Evolutionary conservation across 345 rosid species (phyloP).

Genomic region (Chamaenerion angustifolium): DNA sequence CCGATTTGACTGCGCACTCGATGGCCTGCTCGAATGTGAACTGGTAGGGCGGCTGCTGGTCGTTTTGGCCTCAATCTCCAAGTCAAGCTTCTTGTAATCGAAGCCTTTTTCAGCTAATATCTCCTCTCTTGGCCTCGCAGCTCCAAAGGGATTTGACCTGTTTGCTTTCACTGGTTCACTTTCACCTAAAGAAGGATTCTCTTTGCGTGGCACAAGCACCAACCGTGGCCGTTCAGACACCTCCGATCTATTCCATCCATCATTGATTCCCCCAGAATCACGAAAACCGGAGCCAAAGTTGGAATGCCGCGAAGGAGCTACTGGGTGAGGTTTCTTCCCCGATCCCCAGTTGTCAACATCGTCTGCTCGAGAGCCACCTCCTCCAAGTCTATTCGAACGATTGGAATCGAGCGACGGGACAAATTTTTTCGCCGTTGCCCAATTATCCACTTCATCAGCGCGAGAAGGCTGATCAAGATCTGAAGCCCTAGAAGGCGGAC

Average conservation of each 20-base stretch:
- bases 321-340: slow-evolving; percentile 42
- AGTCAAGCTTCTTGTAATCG: slow-evolving; percentile 81
- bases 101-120: slow-evolving; percentile 87
- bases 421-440: slow-evolving; percentile 61
- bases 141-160: slow-evolving; percentile 79
- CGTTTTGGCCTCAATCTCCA: slow-evolving; percentile 67
- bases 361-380: slow-evolving; percentile 61
- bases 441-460: slow-evolving; percentile 84
- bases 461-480: slow-evolving; percentile 72
- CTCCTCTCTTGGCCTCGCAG: slow-evolving; percentile 86
- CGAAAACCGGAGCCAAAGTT: slow-evolving; percentile 55
- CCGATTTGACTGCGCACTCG: slow-evolving; percentile 75
- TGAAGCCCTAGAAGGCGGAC: slow-evolving; percentile 59
- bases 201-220: slow-evolving; percentile 54
- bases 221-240: slow-evolving; percentile 52
- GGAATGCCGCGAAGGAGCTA: slow-evolving; percentile 36
- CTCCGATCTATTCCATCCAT: slow-evolving; percentile 57
- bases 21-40: slow-evolving; percentile 82
- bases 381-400: slow-evolving; percentile 45
- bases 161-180: slow-evolving; percentile 37
- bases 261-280: slow-evolving; percentile 40
- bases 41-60: slow-evolving; percentile 82
- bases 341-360: slow-evolving; percentile 66
- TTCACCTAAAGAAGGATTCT: slow-evolving; percentile 11
- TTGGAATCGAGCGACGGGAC: slow-evolving; percentile 41